Evolutionary conservation across 2,329 filamentous ascomycete species (phyloP).

Genomic region (Paraphaeosphaeria minitans): DNA sequence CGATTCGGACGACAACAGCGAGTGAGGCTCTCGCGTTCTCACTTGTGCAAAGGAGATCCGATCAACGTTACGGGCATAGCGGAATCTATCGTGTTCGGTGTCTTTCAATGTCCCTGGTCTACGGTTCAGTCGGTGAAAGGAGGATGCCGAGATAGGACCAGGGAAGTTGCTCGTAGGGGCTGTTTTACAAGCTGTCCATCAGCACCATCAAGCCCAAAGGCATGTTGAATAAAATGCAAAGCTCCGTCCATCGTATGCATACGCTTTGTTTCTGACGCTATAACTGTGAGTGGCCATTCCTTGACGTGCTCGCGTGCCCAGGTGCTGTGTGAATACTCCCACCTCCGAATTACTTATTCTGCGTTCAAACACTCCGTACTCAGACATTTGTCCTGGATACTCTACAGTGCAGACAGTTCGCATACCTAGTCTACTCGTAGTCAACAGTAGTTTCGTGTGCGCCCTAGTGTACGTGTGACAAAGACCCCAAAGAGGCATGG

Average conservation of each 20-base stretch:
- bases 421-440: neutral
- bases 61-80: too few relatives aligned
- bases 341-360: too few relatives aligned
- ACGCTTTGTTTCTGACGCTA: neutral
- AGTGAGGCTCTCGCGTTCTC: neutral
- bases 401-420: neutral
- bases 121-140: too few relatives aligned
- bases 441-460: neutral
- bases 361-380: too few relatives aligned
- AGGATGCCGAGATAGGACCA: too few relatives aligned
- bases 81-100: too few relatives aligned
- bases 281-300: neutral
- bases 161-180: too few relatives aligned
- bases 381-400: too few relatives aligned
- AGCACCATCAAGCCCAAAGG: too few relatives aligned
- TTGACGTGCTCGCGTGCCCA: neutral
- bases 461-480: neutral
- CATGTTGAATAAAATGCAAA: neutral
- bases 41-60: neutral
- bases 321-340: too few relatives aligned
- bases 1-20: slow-evolving; percentile 12
- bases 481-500: neutral
- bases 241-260: neutral
- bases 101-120: too few relatives aligned
- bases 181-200: too few relatives aligned